Percentiles rank a stretch among this genome's conserved stretches.
phyloP scores from a whole-genome alignment of 768 basidiomycete genomes.

The Dentipellis fragilis region DNA sequence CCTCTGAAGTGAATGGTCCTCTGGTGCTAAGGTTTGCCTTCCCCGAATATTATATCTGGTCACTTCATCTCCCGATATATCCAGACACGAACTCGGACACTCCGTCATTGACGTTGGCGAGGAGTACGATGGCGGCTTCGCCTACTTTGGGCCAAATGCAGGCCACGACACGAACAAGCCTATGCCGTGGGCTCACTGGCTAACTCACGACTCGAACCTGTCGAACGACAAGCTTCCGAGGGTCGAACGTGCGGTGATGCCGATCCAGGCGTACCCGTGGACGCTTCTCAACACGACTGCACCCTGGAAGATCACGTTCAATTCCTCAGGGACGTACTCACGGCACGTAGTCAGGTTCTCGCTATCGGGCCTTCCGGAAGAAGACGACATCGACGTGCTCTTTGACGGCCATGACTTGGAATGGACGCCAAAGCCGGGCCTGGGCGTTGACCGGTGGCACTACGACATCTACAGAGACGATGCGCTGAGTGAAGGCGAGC shows the following conservation, averaged over 20 bases:
- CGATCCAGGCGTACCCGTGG: constrained; percentile 71
- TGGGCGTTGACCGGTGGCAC: constrained; percentile 69
- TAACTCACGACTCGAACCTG: constrained; percentile 24
- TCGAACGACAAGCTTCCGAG: constrained; percentile 19
- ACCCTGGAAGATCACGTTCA: constrained; percentile 52
- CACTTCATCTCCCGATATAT: neutral
- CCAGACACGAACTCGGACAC: constrained; percentile 65
- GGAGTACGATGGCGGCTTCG: constrained; percentile 74
- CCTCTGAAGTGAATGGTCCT: constrained; percentile 63
- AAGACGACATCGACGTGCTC: constrained; percentile 41
- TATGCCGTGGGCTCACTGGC: constrained; percentile 68
- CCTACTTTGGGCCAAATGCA: constrained; percentile 64
- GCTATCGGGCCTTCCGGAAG: constrained; percentile 54
- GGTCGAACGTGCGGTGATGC: constrained; percentile 64
- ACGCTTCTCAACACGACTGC: constrained; percentile 50
- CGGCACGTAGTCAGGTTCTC: constrained; percentile 61
- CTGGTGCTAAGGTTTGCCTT: constrained; percentile 47
- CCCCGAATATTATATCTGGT: no score
- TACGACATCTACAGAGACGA: constrained; percentile 45
- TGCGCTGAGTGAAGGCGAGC: constrained; percentile 37
- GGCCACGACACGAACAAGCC: constrained; percentile 30
- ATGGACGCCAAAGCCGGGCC: constrained; percentile 45
- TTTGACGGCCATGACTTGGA: constrained; percentile 48
- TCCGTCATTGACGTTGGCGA: constrained; percentile 73
- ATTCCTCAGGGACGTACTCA: constrained; percentile 53